Evolutionary conservation across 2,329 filamentous ascomycete genomes (phyloP).

Genomic region (Acrocalymma vagum): DNA sequence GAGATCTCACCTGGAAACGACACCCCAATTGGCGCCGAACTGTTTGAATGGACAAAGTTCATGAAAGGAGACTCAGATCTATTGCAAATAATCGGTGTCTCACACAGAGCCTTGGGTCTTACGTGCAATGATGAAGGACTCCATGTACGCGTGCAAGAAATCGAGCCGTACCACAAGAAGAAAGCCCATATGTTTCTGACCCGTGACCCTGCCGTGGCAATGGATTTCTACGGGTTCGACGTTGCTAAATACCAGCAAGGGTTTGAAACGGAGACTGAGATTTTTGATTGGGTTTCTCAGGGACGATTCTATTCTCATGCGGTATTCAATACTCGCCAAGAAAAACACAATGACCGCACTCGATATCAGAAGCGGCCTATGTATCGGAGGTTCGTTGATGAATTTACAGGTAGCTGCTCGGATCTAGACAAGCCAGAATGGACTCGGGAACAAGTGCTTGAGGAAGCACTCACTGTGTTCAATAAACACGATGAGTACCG

Average conservation of each 20-base stretch:
- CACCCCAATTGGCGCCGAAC: constrained; percentile 30
- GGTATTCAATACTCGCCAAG: constrained; percentile 38
- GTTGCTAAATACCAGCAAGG: constrained; percentile 59
- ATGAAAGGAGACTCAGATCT: constrained; percentile 76
- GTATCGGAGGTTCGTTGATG: constrained; percentile 68
- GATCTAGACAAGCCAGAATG: too few species aligned
- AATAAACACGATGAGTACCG: constrained; percentile 56
- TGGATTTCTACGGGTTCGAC: constrained; percentile 71
- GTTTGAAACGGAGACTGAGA: constrained; percentile 62
- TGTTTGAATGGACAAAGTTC: constrained; percentile 71
- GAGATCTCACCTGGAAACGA: constrained; percentile 57
- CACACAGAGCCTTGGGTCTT: constrained; percentile 71
- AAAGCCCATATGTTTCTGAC: constrained; percentile 69
- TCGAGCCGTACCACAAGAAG: constrained; percentile 67
- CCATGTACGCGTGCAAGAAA: constrained; percentile 71
- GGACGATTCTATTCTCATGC: constrained; percentile 67
- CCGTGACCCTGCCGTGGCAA: constrained; percentile 61
- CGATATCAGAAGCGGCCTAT: constrained; percentile 64
- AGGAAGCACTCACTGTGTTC: constrained; percentile 65
- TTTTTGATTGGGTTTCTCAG: constrained; percentile 69
- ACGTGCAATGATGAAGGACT: constrained; percentile 71
- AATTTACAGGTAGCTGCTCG: too few species aligned
- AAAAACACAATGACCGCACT: constrained; percentile 63
- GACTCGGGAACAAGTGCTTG: constrained; percentile 57
- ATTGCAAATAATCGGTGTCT: constrained; percentile 71